A percentile compares a stretch with the other conserved stretches of the same genome.
Conservation (phyloP, 768 basidiomycete genomes). For the Udeniomyces megalosporus region DNA sequence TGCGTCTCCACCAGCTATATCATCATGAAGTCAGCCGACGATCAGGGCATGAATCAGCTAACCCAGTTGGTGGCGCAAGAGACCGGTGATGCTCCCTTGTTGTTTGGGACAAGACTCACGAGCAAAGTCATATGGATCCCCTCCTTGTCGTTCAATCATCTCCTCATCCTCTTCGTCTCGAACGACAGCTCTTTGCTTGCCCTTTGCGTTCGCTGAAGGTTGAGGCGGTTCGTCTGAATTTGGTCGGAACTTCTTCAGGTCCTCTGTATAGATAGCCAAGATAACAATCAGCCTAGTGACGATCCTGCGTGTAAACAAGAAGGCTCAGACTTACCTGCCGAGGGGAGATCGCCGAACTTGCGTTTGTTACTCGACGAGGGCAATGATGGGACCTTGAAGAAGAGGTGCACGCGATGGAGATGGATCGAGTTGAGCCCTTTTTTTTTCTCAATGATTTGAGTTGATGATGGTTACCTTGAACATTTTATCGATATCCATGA, state of each 20-base stretch:
- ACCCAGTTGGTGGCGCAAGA: too few species aligned
- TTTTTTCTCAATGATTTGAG: too few species aligned
- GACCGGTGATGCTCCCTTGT: too few species aligned
- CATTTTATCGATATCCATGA: slow-evolving; percentile 26
- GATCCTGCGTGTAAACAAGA: background rate
- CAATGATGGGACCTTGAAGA: slow-evolving; percentile 45
- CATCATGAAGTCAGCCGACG: too few species aligned
- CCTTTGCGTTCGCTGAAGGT: background rate
- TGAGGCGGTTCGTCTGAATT: slow-evolving; percentile 35
- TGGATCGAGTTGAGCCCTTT: background rate
- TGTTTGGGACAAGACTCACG: slow-evolving; percentile 14
- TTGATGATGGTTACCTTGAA: slow-evolving; percentile 20
- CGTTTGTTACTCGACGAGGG: slow-evolving; percentile 19
- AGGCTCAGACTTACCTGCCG: slow-evolving; percentile 17
- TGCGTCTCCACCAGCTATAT: slow-evolving; percentile 70
- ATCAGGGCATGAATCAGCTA: background rate
- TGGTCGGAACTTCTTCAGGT: slow-evolving; percentile 17
- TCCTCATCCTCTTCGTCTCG: slow-evolving; percentile 14
- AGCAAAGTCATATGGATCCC: slow-evolving; percentile 7
- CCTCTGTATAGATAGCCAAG: slow-evolving; percentile 21
- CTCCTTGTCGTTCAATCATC: background rate
- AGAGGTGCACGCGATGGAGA: slow-evolving; percentile 23
- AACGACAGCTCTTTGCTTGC: slow-evolving; percentile 9
- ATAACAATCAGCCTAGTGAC: slow-evolving; percentile 16
- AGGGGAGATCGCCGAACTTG: slow-evolving; percentile 19